Conservation (phyloP, 2,329 filamentous ascomycete genomes). For the Graphiopsis chlorocephala region DNA sequence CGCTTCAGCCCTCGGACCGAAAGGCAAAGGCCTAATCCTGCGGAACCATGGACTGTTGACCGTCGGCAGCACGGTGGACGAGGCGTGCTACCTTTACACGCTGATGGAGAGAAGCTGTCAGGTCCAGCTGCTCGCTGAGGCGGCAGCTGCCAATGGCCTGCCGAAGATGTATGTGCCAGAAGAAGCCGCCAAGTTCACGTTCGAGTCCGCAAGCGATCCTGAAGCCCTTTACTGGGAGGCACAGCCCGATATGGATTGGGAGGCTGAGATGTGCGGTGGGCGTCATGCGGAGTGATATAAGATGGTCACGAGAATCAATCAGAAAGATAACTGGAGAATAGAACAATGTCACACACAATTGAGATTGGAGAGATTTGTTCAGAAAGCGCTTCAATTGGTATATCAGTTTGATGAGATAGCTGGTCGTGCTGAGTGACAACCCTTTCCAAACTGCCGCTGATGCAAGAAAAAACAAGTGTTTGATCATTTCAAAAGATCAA, state of each 20-base stretch:
- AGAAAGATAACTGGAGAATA: neutral
- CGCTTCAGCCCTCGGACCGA: conserved; percentile 60
- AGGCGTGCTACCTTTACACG: conserved; percentile 69
- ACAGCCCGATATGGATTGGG: conserved; percentile 50
- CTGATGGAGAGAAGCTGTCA: conserved; percentile 67
- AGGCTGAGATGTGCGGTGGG: conserved; percentile 28
- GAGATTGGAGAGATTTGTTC: neutral
- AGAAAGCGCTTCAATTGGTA: neutral
- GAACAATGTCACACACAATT: neutral
- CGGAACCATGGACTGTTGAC: conserved; percentile 72
- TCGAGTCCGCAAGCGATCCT: conserved; percentile 47
- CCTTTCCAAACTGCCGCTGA: neutral
- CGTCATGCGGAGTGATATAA: neutral
- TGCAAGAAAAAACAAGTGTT: neutral
- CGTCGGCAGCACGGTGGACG: conserved; percentile 69
- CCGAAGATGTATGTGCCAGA: conserved; percentile 55
- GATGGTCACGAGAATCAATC: neutral
- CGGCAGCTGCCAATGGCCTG: conserved; percentile 56
- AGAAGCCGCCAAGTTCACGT: conserved; percentile 55
- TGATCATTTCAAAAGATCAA: neutral
- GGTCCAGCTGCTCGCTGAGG: conserved; percentile 66
- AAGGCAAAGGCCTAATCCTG: conserved; percentile 62
- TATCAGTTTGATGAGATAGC: neutral
- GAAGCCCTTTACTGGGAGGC: conserved; percentile 53
- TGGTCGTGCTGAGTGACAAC: neutral